These are phyloP conservation scores for Vachellia pachyceras DNA, from an alignment of 306 rosid genomes.

Conservation along the genomic window DNA sequence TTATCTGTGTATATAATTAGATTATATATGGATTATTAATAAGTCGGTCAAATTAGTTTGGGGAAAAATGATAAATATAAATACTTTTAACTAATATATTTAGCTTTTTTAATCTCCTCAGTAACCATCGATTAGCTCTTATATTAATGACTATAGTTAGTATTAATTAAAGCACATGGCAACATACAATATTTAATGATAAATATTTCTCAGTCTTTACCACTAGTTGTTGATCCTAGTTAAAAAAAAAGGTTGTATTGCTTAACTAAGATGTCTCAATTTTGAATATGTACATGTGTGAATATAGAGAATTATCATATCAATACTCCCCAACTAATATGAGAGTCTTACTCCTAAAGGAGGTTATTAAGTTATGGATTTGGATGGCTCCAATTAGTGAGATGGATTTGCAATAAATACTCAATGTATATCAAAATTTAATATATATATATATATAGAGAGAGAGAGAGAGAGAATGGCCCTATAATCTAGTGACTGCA, in stretches of 20 bases:
- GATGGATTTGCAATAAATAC: neutral
- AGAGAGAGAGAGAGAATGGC: too few relatives aligned
- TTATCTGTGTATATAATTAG: too few relatives aligned
- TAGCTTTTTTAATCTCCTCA: too few relatives aligned
- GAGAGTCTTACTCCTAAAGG: neutral
- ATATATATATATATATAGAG: too few relatives aligned
- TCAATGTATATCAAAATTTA: neutral
- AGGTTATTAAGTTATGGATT: constrained; percentile 17
- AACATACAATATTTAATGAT: neutral
- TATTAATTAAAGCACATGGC: neutral
- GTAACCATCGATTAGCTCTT: too few relatives aligned
- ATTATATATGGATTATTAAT: too few relatives aligned
- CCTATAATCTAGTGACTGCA: too few relatives aligned
- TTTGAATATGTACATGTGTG: too few relatives aligned
- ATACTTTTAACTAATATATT: too few relatives aligned
- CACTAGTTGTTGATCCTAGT: neutral
- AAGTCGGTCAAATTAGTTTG: too few relatives aligned
- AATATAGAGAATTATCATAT: neutral
- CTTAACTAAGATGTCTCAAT: neutral
- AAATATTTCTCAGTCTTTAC: neutral
- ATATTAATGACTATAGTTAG: too few relatives aligned
- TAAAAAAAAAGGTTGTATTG: neutral
- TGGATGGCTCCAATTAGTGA: neutral
- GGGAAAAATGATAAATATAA: too few relatives aligned
- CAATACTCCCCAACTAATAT: neutral